These are phyloP conservation scores for Pisolithus thermaeus DNA, from an alignment of 1,284 basidiomycete species.

Conservation along the genomic window DNA sequence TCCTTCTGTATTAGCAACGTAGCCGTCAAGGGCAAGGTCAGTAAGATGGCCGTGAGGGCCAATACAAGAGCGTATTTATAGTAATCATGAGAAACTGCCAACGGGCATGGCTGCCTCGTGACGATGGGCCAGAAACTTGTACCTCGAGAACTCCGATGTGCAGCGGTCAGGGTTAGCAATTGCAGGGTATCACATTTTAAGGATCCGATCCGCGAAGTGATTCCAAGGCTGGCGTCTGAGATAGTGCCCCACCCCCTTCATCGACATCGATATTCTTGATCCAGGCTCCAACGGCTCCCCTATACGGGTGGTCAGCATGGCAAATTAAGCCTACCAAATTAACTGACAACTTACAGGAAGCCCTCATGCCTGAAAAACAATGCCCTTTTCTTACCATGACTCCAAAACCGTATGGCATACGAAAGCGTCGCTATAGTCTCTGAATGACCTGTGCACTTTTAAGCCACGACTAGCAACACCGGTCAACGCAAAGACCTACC, in stretches of 20 bases:
- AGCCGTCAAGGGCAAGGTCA: slow-evolving; percentile 1
- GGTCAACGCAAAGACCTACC: slow-evolving; percentile 45
- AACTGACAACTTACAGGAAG: slow-evolving; percentile 71
- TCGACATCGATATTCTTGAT: slow-evolving; percentile 81
- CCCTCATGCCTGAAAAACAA: slow-evolving; percentile 98
- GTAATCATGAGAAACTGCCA: slow-evolving; percentile 12
- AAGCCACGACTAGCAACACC: neutral
- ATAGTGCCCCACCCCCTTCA: slow-evolving; percentile 17
- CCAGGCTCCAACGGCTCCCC: slow-evolving; percentile 92
- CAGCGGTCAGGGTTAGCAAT: neutral
- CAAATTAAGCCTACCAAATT: slow-evolving; percentile 2
- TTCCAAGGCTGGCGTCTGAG: neutral
- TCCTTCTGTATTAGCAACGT: too few relatives aligned
- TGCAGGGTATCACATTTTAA: too few relatives aligned
- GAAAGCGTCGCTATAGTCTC: slow-evolving; percentile 97
- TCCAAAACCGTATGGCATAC: slow-evolving; percentile 99
- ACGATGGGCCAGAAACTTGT: neutral
- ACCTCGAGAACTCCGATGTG: neutral
- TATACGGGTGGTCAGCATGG: slow-evolving; percentile 27
- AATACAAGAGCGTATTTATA: slow-evolving; percentile 18
- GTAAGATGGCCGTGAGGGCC: slow-evolving; percentile 7
- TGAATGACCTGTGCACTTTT: slow-evolving; percentile 67
- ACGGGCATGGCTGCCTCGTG: slow-evolving; percentile 19
- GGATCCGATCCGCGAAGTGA: neutral
- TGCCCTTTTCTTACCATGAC: slow-evolving; percentile 94